Evolutionary conservation across 2,329 filamentous ascomycete species (phyloP).

Genomic region (Blastomyces silverae): DNA sequence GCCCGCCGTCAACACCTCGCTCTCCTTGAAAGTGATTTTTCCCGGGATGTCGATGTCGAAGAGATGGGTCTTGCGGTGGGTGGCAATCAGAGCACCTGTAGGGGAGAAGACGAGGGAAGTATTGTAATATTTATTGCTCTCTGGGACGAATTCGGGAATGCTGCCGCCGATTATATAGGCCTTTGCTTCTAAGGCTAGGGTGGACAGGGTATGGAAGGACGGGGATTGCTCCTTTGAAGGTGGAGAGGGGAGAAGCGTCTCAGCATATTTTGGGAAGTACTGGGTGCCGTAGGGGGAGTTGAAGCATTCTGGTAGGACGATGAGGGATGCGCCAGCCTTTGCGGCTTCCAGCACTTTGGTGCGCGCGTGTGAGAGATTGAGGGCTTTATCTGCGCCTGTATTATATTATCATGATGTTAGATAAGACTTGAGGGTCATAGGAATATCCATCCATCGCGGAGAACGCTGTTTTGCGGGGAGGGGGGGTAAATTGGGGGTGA

Average conservation of each 20-base stretch:
- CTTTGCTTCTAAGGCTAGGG: slow-evolving; percentile 69
- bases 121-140: slow-evolving; percentile 74
- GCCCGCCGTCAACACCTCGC: slow-evolving; percentile 78
- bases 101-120: slow-evolving; percentile 80
- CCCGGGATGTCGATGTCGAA: slow-evolving; percentile 98
- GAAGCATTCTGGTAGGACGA: slow-evolving; percentile 97
- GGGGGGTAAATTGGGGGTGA: slow-evolving; percentile 18
- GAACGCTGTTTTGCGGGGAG: slow-evolving; percentile 22
- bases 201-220: slow-evolving; percentile 75
- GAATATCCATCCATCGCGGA: not conserved
- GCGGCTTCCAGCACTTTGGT: slow-evolving; percentile 78
- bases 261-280: slow-evolving; percentile 87
- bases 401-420: not conserved
- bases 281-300: slow-evolving; percentile 93
- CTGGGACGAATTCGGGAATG: slow-evolving; percentile 71
- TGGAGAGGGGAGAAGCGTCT: slow-evolving; percentile 73
- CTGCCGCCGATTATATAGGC: slow-evolving; percentile 85
- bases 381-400: slow-evolving; percentile 67
- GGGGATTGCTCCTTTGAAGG: slow-evolving; percentile 65
- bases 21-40: slow-evolving; percentile 86
- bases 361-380: slow-evolving; percentile 75
- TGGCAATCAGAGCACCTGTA: slow-evolving; percentile 69
- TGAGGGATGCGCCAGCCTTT: slow-evolving; percentile 66
- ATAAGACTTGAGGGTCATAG: not conserved
- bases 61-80: slow-evolving; percentile 87